Evolutionary conservation across 2,329 filamentous ascomycete species (phyloP), one percentile per base, ranked within the genome.

Genomic region (Aspergillus texensis): DNA sequence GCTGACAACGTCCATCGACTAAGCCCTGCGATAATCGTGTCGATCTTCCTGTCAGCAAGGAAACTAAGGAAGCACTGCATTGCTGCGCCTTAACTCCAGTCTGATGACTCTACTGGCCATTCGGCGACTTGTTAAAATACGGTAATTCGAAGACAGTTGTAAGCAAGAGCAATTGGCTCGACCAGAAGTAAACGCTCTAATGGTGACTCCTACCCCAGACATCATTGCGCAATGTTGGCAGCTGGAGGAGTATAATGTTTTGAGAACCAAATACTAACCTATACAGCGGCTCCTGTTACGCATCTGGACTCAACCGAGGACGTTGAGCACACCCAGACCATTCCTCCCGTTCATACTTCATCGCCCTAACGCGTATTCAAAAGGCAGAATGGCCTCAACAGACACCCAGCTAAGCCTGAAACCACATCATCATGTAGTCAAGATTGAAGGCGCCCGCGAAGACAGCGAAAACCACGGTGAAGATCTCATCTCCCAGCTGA

Each of bases 401-500:
- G 19, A 26, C 52, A 36, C 52, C 10, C 30, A 14, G n/a, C 5
- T 54, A 6, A 26, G n/a, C 21, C 30, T 24, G 6, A 34, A 36
- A 8, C 32, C 30, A 4, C 12, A 39, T 16, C 52, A 54, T 30
- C 52, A 54, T 14, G 52, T 36, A 26, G 64, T 71, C 24, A 58
- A 59, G 8, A 66, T 70, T 24, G 45, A 65, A 26, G 67, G 68
- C 24, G 58, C 60, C 14, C 32, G 63, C 21, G 53, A 58, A 14
- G 54, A 43, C 19, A 26, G 62, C 12, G 52, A 62, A 3, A 54
- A 63, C 28, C 65, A 65, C 43, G 28, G 48, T 30, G 36, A 57
- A 4, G n/a, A 55, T 19, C 65, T 69, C 8, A 57, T 68, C 39
- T 8, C 36, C 1, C 69, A 73, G 53, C 63, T 74, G 10, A 45